Conservation (phyloP, 371 early-diverging fungal species). For the Apophysomyces ossiformis region DNA sequence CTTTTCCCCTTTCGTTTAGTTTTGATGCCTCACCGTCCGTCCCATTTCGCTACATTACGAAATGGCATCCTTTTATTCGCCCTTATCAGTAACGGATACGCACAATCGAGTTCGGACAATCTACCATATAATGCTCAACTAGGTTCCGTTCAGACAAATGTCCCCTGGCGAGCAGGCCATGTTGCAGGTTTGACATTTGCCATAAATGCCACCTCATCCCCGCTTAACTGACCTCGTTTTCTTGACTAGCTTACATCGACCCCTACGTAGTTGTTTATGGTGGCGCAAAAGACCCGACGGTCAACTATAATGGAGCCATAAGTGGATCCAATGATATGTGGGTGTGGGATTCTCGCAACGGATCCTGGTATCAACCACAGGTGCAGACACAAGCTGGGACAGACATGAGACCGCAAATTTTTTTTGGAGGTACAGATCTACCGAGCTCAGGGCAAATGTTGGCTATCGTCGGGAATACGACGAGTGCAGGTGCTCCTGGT, state of each 20-base stretch:
- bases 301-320: slow-evolving; percentile 17
- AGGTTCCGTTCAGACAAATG: slow-evolving; percentile 36
- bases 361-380: slow-evolving; percentile 47
- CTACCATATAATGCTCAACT: slow-evolving; percentile 20
- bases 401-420: slow-evolving; percentile 37
- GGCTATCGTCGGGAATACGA: slow-evolving; percentile 44
- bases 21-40: slow-evolving; percentile 2
- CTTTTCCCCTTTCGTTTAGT: slow-evolving; percentile 3
- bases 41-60: neutral
- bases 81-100: neutral
- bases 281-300: slow-evolving; percentile 36
- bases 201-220: neutral
- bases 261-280: slow-evolving; percentile 54
- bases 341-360: slow-evolving; percentile 51
- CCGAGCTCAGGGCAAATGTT: slow-evolving; percentile 47
- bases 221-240: neutral
- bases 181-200: slow-evolving; percentile 41
- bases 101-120: neutral
- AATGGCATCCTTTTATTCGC: neutral
- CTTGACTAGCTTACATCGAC: slow-evolving; percentile 17
- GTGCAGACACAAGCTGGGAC: slow-evolving; percentile 28
- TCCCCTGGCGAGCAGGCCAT: slow-evolving; percentile 57
- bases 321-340: slow-evolving; percentile 41
- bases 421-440: slow-evolving; percentile 34
- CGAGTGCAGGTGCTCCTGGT: slow-evolving; percentile 29